These are phyloP conservation scores for Aspergillus udagawae DNA, from an alignment of 2,329 filamentous ascomycete species.

Conservation along the genomic window DNA sequence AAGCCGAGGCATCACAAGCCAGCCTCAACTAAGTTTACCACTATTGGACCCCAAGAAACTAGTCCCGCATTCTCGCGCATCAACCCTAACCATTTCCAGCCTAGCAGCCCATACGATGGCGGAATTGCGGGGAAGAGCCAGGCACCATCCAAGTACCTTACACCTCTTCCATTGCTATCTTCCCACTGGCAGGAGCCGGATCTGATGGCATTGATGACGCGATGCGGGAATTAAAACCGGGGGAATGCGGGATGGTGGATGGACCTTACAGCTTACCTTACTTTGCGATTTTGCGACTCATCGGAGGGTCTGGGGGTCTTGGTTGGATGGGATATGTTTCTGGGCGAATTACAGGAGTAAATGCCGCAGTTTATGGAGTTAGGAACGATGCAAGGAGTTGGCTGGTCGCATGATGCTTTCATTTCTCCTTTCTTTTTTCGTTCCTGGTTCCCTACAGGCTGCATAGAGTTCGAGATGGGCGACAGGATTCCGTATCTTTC, in stretches of 20 bases:
- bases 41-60: neutral
- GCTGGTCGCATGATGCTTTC: neutral
- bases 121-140: neutral
- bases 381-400: neutral
- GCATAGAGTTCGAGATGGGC: neutral
- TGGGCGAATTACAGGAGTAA: neutral
- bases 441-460: no score
- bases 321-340: no score
- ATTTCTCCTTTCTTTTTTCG: no score
- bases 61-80: neutral
- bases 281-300: neutral
- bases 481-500: neutral
- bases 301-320: neutral
- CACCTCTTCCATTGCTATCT: neutral
- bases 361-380: neutral
- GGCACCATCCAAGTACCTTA: neutral
- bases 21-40: neutral
- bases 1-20: slow-evolving; percentile 10
- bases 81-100: neutral
- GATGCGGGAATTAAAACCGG: neutral
- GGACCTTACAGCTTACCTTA: no score
- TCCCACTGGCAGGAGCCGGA: neutral
- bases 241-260: neutral
- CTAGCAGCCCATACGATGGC: neutral
- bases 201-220: neutral